Conservation (phyloP, 805 yeast genomes). For the Yueomyces sinensis region DNA sequence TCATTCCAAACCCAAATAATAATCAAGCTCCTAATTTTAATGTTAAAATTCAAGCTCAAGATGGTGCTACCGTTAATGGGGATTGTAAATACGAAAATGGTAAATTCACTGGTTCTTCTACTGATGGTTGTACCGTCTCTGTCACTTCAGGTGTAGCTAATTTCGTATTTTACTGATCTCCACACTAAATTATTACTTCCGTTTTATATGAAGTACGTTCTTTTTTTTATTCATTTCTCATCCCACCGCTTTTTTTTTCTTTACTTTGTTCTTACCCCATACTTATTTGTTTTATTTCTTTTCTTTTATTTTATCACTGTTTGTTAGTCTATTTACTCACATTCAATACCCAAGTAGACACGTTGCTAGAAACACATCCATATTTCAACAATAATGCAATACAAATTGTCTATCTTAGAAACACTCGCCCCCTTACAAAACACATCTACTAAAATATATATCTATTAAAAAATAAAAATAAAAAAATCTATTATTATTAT, state of each 20-base stretch:
- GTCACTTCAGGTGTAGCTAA: slow-evolving; percentile 47
- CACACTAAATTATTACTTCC: background rate
- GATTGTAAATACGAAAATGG: slow-evolving; percentile 75
- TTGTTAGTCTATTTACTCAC: too few species aligned
- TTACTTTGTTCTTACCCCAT: too few species aligned
- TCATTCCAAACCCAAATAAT: slow-evolving; percentile 95
- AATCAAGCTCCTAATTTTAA: slow-evolving; percentile 51
- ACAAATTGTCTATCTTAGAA: too few species aligned
- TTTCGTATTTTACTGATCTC: slow-evolving; percentile 38
- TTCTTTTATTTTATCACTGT: too few species aligned
- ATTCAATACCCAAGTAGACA: too few species aligned
- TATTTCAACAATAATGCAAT: too few species aligned
- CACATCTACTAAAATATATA: too few species aligned
- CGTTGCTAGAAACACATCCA: too few species aligned
- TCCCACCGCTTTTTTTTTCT: background rate
- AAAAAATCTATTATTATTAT: too few species aligned
- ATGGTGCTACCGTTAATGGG: slow-evolving; percentile 55
- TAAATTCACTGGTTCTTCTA: slow-evolving; percentile 45
- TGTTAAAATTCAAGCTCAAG: slow-evolving; percentile 65
- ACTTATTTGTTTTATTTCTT: too few species aligned
- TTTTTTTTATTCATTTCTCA: background rate
- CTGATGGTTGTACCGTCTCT: slow-evolving; percentile 73
- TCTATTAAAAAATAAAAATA: too few species aligned
- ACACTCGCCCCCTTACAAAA: too few species aligned
- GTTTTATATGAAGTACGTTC: background rate